These are phyloP conservation scores for Kwoniella sp. DNA, from an alignment of 768 basidiomycete genomes.

Conservation along the genomic window DNA sequence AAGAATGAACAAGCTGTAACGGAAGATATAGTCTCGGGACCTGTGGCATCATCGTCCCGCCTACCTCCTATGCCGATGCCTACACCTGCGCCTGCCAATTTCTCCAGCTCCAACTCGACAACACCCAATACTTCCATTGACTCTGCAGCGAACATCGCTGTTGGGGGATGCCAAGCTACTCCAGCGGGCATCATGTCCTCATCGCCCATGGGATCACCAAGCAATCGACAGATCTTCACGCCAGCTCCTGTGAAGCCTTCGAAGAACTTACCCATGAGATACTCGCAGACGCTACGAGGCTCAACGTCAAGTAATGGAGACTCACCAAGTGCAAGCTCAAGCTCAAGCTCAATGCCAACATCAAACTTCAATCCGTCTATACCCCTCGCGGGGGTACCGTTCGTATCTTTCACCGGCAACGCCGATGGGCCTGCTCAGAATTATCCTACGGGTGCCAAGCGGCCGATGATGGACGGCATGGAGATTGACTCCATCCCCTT, in stretches of 20 bases:
- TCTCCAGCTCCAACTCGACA: constrained; percentile 4
- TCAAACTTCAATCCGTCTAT: constrained; percentile 20
- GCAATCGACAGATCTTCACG: constrained; percentile 1
- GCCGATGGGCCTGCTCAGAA: constrained; percentile 15
- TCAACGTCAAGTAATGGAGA: neutral
- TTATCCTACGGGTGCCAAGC: constrained; percentile 16
- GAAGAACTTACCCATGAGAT: constrained; percentile 7
- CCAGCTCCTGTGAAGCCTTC: constrained; percentile 9
- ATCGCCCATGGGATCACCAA: constrained; percentile 22
- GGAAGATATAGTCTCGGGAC: neutral
- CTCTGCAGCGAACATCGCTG: neutral
- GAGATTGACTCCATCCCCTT: constrained; percentile 5
- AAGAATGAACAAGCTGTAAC: neutral
- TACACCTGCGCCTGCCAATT: neutral
- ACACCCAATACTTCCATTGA: constrained; percentile 14
- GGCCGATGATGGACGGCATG: constrained; percentile 26
- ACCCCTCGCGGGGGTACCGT: constrained; percentile 17
- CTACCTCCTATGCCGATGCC: neutral
- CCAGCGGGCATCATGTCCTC: constrained; percentile 17
- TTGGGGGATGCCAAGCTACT: constrained; percentile 15
- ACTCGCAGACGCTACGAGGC: constrained; percentile 1
- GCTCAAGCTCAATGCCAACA: neutral
- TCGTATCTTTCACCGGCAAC: constrained; percentile 17
- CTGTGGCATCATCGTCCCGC: neutral
- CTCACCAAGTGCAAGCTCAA: neutral